Evolutionary conservation across 2,329 filamentous ascomycete species (phyloP).

Genomic region (Blastomyces silverae): DNA sequence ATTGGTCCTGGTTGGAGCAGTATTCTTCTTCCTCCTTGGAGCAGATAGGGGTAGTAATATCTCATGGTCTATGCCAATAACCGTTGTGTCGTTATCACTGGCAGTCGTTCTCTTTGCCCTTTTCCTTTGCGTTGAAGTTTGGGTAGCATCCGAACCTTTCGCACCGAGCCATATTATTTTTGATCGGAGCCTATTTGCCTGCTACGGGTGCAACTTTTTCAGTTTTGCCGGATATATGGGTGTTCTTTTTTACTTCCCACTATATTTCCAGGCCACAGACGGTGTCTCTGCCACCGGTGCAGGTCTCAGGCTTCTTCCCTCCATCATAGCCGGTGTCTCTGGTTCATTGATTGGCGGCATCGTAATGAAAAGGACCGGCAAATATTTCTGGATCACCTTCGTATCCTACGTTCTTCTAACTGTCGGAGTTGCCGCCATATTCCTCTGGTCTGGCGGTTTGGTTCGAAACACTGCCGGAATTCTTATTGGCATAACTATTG

Average conservation of each 20-base stretch:
- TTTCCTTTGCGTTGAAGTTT: slow-evolving; percentile 64
- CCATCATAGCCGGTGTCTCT: slow-evolving; percentile 54
- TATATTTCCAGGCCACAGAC: slow-evolving; percentile 69
- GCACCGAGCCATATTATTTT: slow-evolving; percentile 69
- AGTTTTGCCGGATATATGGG: slow-evolving; percentile 55
- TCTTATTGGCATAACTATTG: slow-evolving; percentile 51
- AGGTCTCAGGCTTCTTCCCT: slow-evolving; percentile 60
- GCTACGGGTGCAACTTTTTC: slow-evolving; percentile 68
- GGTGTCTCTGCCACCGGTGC: slow-evolving; percentile 57
- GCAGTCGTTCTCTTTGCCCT: slow-evolving; percentile 54
- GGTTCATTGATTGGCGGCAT: slow-evolving; percentile 60
- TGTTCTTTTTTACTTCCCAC: slow-evolving; percentile 63
- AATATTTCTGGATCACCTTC: slow-evolving; percentile 64
- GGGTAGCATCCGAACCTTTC: slow-evolving; percentile 63
- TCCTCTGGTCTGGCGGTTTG: slow-evolving; percentile 52
- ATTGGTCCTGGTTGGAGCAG: slow-evolving; percentile 56
- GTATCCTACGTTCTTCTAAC: slow-evolving; percentile 49
- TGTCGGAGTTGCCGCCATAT: slow-evolving; percentile 50
- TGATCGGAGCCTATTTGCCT: slow-evolving; percentile 57
- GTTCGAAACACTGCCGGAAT: slow-evolving; percentile 47
- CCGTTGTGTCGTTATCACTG: slow-evolving; percentile 52
- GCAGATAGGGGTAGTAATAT: slow-evolving; percentile 68
- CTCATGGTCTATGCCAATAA: slow-evolving; percentile 56
- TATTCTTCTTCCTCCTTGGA: slow-evolving; percentile 60
- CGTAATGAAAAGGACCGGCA: slow-evolving; percentile 63